Evolutionary conservation across 768 basidiomycete species (phyloP).

Genomic region (Cyclocybe cylindracea): DNA sequence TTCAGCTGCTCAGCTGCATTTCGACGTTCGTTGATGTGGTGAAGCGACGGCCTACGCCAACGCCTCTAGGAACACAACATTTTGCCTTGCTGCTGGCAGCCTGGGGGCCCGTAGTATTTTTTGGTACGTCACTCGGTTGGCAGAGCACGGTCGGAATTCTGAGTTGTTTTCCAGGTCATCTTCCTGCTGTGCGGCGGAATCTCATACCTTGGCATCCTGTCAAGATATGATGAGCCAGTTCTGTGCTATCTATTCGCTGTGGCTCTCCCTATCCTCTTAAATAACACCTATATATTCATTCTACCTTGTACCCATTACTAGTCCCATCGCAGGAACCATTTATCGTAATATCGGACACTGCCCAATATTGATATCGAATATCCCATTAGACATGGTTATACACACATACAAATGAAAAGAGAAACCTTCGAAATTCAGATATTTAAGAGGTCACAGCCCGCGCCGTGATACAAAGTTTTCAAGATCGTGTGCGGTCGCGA

Average conservation of each 20-base stretch:
- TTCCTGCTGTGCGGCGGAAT: conserved; percentile 38
- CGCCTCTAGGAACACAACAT: conserved; percentile 67
- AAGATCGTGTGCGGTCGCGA: conserved; percentile 78
- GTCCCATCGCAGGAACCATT: no score
- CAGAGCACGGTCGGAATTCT: not conserved
- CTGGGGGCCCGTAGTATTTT: conserved; percentile 60
- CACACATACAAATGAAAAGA: not conserved
- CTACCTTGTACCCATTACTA: no score
- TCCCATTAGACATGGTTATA: not conserved
- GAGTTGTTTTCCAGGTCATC: conserved; percentile 28
- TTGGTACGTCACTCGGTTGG: conserved; percentile 38
- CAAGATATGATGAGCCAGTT: conserved; percentile 1
- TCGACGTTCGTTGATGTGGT: conserved; percentile 54
- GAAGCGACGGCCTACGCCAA: conserved; percentile 35
- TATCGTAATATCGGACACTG: not conserved
- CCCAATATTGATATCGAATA: not conserved
- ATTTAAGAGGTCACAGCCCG: conserved; percentile 31
- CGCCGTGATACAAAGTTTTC: conserved; percentile 60
- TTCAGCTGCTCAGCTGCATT: conserved; percentile 50
- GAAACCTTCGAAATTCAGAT: not conserved
- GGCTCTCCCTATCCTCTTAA: no score
- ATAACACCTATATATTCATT: no score
- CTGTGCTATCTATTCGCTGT: no score
- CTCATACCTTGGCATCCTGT: conserved; percentile 34
- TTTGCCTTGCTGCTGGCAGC: conserved; percentile 57